Evolutionary conservation across 169 alveolate genomes (phyloP), one percentile per base, ranked within the genome.

Genomic region (Blepharisma undulans): DNA sequence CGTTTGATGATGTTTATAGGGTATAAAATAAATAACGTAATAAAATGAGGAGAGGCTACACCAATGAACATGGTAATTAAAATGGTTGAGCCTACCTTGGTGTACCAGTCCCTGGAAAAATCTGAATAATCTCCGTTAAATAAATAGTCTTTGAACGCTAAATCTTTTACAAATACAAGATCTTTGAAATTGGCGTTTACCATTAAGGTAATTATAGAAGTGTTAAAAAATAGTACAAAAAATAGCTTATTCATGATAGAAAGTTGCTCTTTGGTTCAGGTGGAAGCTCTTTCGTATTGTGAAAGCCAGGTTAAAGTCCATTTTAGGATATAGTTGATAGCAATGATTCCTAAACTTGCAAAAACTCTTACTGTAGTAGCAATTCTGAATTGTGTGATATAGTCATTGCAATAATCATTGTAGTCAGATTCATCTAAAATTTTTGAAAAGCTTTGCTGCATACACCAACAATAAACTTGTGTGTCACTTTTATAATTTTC

Each of bases 181-280:
- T 90, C 29, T 22, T 33, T 84, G 32, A 93, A 87, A 33, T 93
- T 82, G 0, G 95, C 95, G 77, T 93, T 93, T 18, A 93, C 90
- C n/a, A 90, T 18, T 32, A 91, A 4, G 34, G 76, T 88, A 18
- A 93, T 76, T 10, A 90, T 19, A 7, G 91, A 93, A 21, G 92
- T 90, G 30, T 93, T 93, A 33, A 93, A 88, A 79, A 91, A 93
- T 36, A 80, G 33, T n/a, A 89, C 90, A 5, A 86, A 30, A 80
- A 93, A 93, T 33, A 87, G 71, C 82, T 93, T 93, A 12, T 22
- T 66, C 91, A 88, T 91, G 19, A 81, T 48, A 10, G 86, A 18
- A 18, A 29, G 60, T 16, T 84, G 66, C 59, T 87, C 90, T 14
- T 34, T 34, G 27, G 94, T 33, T 4, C 85, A 30, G 34, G 90